These are phyloP conservation scores for Periconia digitata DNA, from an alignment of 2,329 filamentous ascomycete genomes.

Conservation along the genomic window DNA sequence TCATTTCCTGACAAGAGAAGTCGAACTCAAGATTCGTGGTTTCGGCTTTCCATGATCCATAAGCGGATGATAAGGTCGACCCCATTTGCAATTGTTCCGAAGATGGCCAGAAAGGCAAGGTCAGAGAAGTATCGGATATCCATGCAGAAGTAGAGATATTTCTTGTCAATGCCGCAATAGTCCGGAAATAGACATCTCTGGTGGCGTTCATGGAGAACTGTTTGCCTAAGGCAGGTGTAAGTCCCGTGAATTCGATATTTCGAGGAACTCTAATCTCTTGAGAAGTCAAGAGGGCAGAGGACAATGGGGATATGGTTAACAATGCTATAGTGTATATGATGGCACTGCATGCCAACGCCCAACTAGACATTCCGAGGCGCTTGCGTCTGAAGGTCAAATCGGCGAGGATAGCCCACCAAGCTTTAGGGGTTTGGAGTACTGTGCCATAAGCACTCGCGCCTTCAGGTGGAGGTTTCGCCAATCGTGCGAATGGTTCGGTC, in stretches of 20 bases:
- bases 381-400: constrained; percentile 12
- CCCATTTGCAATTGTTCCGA: constrained; percentile 13
- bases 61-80: constrained; percentile 6
- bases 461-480: constrained; percentile 11
- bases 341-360: constrained; percentile 9
- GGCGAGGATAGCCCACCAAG: constrained; percentile 14
- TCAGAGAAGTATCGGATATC: constrained; percentile 13
- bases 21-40: constrained; percentile 2
- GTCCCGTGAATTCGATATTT: constrained; percentile 6
- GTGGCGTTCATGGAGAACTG: constrained; percentile 3
- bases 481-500: constrained; percentile 20
- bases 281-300: constrained; percentile 15
- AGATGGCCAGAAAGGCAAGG: constrained; percentile 18
- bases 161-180: constrained; percentile 10
- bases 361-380: constrained; percentile 9
- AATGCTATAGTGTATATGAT: constrained; percentile 12
- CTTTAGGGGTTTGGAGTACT: constrained; percentile 14
- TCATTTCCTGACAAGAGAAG: constrained; percentile 16
- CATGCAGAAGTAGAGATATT: constrained; percentile 19
- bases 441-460: constrained; percentile 14
- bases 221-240: constrained; percentile 1
- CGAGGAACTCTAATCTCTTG: constrained; percentile 13
- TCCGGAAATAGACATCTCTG: constrained; percentile 18
- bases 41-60: constrained; percentile 12
- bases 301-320: constrained; percentile 16